Percentiles rank a stretch among this genome's conserved stretches.
Conservation (phyloP, 2,329 filamentous ascomycete genomes). For the Aspergillus persii region DNA sequence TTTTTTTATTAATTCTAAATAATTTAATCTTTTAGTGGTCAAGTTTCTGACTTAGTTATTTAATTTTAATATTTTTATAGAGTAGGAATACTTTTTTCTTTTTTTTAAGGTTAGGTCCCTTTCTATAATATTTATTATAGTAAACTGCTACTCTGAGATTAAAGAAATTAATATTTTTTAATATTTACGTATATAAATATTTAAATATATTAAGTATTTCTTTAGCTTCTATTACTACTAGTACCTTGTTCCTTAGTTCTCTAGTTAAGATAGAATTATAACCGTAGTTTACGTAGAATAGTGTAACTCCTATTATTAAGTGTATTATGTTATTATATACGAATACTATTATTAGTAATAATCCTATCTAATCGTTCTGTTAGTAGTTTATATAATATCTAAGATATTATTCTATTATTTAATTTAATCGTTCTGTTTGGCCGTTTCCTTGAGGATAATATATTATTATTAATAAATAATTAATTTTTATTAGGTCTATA, state of each 20-base stretch:
- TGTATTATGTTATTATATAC: slow-evolving; percentile 1
- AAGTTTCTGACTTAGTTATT: no score
- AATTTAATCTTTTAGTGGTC: no score
- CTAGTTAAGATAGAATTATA: background rate
- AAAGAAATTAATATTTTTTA: no score
- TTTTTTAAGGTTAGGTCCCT: no score
- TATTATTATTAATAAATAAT: background rate
- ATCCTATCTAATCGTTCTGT: slow-evolving; percentile 3
- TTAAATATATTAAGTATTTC: background rate
- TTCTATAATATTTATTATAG: no score
- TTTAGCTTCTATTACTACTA: background rate
- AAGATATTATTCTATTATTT: slow-evolving; percentile 6
- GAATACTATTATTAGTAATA: background rate
- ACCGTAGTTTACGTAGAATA: background rate
- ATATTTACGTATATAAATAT: background rate
- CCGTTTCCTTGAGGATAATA: slow-evolving; percentile 2
- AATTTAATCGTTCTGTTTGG: slow-evolving; percentile 2
- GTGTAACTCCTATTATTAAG: background rate
- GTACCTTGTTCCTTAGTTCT: no score
- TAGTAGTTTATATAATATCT: slow-evolving; percentile 7
- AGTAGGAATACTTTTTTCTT: no score
- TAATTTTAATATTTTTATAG: no score
- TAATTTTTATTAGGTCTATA: background rate
- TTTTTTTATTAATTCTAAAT: no score
- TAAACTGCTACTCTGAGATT: no score